Percentiles rank a stretch among this genome's conserved stretches.
Evolutionary conservation across 2,329 filamentous ascomycete species (phyloP).

Genomic region (Calonectria henricotiae): DNA sequence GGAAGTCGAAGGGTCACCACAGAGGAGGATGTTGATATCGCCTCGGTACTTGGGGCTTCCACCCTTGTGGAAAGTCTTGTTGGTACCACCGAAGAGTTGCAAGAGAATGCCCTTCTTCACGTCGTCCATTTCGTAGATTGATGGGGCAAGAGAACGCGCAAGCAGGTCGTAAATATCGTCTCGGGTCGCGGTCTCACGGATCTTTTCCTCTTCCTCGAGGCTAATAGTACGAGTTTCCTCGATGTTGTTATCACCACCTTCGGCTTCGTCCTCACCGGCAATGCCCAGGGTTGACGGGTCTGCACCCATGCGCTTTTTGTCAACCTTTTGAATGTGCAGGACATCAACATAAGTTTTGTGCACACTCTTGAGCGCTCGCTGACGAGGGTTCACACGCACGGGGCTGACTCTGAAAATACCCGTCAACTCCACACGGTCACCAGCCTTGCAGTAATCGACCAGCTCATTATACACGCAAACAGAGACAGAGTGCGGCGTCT

Average conservation of each 20-base stretch:
- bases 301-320: constrained; percentile 93
- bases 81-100: constrained; percentile 96
- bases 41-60: constrained; percentile 96
- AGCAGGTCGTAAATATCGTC: constrained; percentile 95
- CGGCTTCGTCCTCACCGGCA: constrained; percentile 78
- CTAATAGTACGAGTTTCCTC: constrained; percentile 89
- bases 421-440: constrained; percentile 95
- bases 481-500: constrained; percentile 97
- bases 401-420: constrained; percentile 97
- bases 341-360: constrained; percentile 99
- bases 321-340: constrained; percentile 95
- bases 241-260: constrained; percentile 80
- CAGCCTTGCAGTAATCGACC: constrained; percentile 97
- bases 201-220: constrained; percentile 91
- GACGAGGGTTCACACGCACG: constrained; percentile 93
- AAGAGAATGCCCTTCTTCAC: constrained; percentile 98
- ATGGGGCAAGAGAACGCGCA: constrained; percentile 91
- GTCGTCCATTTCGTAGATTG: constrained; percentile 98
- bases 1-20: constrained; percentile 95
- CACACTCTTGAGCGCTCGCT: constrained; percentile 92
- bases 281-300: constrained; percentile 91
- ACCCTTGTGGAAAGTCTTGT: constrained; percentile 97
- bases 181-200: constrained; percentile 84
- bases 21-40: constrained; percentile 97
- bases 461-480: constrained; percentile 97